phyloP scores from a whole-genome alignment of 2,329 filamentous ascomycete genomes.

The Diaporthe eres region DNA sequence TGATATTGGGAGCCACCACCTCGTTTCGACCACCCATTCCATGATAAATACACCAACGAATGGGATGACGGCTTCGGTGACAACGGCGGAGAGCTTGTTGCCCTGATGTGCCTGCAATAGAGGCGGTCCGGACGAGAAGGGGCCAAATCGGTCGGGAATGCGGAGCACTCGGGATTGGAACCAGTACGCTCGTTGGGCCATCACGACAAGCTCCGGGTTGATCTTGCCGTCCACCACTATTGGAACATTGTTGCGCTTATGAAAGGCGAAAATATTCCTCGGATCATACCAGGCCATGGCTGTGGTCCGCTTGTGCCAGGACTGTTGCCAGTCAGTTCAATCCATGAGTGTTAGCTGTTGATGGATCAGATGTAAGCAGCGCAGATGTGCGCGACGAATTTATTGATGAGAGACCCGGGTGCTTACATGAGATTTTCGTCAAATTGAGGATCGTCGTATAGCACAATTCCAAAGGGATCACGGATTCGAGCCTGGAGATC shows the following conservation, averaged over 20 bases:
- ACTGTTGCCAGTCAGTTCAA: background rate
- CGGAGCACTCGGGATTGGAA: background rate
- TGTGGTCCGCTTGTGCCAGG: background rate
- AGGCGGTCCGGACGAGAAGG: background rate
- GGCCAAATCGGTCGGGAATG: background rate
- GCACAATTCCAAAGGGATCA: too few relatives aligned
- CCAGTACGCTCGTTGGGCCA: background rate
- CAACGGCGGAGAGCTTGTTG: background rate
- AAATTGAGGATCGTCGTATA: too few relatives aligned
- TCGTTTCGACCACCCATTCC: too few relatives aligned
- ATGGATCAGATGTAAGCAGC: too few relatives aligned
- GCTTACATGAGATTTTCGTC: too few relatives aligned
- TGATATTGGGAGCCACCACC: background rate
- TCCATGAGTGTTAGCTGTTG: background rate
- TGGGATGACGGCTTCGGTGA: background rate
- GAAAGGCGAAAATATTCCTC: background rate
- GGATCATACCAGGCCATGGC: constrained; percentile 1
- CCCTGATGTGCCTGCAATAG: background rate
- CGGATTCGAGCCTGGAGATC: too few relatives aligned
- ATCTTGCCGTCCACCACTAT: background rate
- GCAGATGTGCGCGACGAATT: too few relatives aligned
- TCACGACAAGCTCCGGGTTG: background rate
- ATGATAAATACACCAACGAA: background rate
- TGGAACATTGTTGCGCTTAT: background rate
- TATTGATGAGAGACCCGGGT: too few relatives aligned